Base-by-base conservation (phyloP, 108 stramenopile genomes). In the Nitzschia palea region DNA sequence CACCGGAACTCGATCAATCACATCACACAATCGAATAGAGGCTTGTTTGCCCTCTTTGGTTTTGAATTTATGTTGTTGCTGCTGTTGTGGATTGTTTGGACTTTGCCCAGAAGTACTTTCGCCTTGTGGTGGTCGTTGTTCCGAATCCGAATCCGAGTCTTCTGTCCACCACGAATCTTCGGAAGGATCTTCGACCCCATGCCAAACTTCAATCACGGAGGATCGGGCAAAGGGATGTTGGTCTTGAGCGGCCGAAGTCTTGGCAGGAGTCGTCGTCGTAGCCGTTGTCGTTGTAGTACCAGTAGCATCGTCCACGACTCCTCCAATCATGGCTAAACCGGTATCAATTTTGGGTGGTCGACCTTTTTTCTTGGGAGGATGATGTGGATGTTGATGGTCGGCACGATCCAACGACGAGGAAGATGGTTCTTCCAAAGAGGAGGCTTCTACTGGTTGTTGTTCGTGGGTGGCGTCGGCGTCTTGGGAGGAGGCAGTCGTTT, bases 201-300 rank as follows among this genome's bases (percentile, higher is more conserved):
- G 79, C 66, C 74, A 60, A 0, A 95, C 94, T 74, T 91, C 90
- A 71, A 95, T 92, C 36, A 95, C 89, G 66, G 83, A 77, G 17
- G 87, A 85, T 20, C 94, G 87, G n/a, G 82, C 73, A 53, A 73
- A 95, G 9, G 94, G 94, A 73, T 95, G 94, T 9, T 73, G 55
- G 58, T 95, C 94, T 52, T 85, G 84, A 6, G 62, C 72, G 2
- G 33, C 55, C 10, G 63, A 32, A 22, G 51, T 25, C 2, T 42
- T 65, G 2, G 32, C 28, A 34, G 32, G 12, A 1, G 55, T 31
- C 14, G 31, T 56, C 17, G 55, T 50, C 5, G 48, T 23, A n/a
- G 17, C 22, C 5, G 48, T 50, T 50, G 15, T 18, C 30, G 54
- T 12, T 29, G 54, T 26, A 8, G 47, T 48, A 18, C 4, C 4